Percentiles rank a stretch among this genome's conserved stretches.
phyloP scores from a whole-genome alignment of 768 basidiomycete genomes.

The Candolleomyces efflorescens region DNA sequence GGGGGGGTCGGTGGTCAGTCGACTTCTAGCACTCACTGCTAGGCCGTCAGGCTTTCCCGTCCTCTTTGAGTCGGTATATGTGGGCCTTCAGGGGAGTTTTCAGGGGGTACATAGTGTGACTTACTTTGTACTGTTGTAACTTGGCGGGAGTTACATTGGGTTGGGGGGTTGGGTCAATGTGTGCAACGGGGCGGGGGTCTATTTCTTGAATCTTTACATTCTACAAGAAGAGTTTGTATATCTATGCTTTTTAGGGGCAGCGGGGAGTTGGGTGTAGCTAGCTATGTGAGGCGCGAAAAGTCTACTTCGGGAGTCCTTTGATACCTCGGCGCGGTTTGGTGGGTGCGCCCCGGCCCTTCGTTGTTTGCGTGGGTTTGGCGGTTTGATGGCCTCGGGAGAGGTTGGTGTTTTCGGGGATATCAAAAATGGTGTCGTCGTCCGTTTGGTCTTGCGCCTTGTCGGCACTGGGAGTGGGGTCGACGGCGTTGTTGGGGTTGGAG shows the following conservation, averaged over 20 bases:
- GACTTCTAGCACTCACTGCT: neutral
- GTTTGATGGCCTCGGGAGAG: neutral
- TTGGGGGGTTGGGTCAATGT: no score
- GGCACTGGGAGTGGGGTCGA: neutral
- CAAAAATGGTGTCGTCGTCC: neutral
- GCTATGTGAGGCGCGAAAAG: no score
- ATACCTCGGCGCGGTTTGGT: neutral
- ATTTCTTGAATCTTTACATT: no score
- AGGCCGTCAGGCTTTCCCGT: neutral
- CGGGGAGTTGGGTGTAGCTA: no score
- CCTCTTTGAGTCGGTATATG: neutral
- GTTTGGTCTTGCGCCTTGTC: neutral
- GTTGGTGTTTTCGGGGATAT: neutral
- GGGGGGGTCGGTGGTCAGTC: neutral
- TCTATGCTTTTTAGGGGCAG: no score
- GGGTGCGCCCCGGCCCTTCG: neutral
- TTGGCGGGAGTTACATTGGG: no score
- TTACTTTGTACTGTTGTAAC: no score
- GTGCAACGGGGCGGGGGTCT: no score
- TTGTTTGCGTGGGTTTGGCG: neutral
- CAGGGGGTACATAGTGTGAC: neutral
- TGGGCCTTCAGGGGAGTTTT: neutral
- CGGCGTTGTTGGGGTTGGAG: neutral
- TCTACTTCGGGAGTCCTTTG: neutral
- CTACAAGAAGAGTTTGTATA: no score